Evolutionary conservation across 2,329 filamentous ascomycete species (phyloP).

Genomic region (Bipolaris bicolor): DNA sequence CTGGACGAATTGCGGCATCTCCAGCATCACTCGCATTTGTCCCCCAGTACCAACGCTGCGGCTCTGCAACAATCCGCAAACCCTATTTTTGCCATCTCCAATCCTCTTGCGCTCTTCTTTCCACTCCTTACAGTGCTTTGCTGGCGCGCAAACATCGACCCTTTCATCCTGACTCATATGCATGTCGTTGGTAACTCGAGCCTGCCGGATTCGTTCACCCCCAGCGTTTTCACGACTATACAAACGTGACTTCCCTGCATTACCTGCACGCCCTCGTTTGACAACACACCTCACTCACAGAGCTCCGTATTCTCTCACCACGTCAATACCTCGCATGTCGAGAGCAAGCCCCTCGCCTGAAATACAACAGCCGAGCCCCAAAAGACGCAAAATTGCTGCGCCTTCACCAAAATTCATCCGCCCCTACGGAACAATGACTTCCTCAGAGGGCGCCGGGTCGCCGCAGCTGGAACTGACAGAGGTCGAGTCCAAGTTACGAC

Average conservation of each 20-base stretch:
- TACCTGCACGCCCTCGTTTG: neutral
- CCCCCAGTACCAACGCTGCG: constrained; percentile 15
- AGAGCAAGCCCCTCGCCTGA: constrained; percentile 25
- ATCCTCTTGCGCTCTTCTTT: neutral
- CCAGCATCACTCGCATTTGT: constrained; percentile 27
- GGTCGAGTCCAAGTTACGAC: constrained; percentile 73
- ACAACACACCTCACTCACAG: neutral
- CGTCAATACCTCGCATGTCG: constrained; percentile 39
- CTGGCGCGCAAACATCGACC: neutral
- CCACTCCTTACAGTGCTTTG: constrained; percentile 4
- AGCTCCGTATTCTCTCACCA: constrained; percentile 3
- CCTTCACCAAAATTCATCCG: constrained; percentile 27
- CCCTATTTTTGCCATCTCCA: neutral
- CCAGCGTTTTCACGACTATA: constrained; percentile 30
- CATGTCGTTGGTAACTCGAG: constrained; percentile 40
- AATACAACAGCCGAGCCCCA: constrained; percentile 36
- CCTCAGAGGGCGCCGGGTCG: constrained; percentile 18
- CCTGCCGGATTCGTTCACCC: constrained; percentile 37
- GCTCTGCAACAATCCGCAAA: neutral
- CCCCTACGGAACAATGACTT: constrained; percentile 40
- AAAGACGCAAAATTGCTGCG: constrained; percentile 38
- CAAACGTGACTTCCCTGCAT: constrained; percentile 29
- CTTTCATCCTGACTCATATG: constrained; percentile 28
- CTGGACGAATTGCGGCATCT: constrained; percentile 39
- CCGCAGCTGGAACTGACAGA: constrained; percentile 65